Conservation (phyloP, 2,329 filamentous ascomycete species). For the Pezicula neosporulosa region DNA sequence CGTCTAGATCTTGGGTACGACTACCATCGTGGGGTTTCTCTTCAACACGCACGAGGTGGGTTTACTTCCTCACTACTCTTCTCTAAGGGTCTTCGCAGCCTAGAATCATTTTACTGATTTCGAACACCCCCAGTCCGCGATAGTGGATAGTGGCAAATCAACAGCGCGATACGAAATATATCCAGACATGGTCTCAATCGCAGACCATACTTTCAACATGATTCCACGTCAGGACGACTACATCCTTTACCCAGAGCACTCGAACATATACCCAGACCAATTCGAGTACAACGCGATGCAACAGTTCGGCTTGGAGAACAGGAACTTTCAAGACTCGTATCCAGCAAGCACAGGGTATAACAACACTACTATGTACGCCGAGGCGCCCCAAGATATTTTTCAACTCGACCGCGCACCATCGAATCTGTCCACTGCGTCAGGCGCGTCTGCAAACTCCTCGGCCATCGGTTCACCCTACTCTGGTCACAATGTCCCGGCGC, state of each 20-base stretch:
- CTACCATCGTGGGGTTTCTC: constrained; percentile 10
- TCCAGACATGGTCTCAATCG: not conserved
- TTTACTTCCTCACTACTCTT: not conserved
- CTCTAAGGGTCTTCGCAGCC: no score
- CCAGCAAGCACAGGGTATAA: constrained; percentile 43
- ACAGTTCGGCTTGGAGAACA: constrained; percentile 39
- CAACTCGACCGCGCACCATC: constrained; percentile 21
- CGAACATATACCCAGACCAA: constrained; percentile 35
- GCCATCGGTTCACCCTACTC: constrained; percentile 29
- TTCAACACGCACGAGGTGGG: constrained; percentile 14
- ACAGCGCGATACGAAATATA: constrained; percentile 3
- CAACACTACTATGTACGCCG: constrained; percentile 42
- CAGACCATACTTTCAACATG: constrained; percentile 24
- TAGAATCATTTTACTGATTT: not conserved
- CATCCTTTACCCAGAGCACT: constrained; percentile 43
- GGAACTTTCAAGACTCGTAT: constrained; percentile 26
- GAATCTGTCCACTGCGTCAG: constrained; percentile 29
- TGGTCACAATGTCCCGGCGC: constrained; percentile 20
- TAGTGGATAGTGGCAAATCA: constrained; percentile 16
- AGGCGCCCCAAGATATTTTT: constrained; percentile 19
- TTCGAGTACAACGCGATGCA: constrained; percentile 45
- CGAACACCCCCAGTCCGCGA: constrained; percentile 13
- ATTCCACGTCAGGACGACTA: constrained; percentile 33
- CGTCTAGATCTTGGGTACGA: not conserved
- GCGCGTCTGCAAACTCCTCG: constrained; percentile 27